A percentile compares a stretch with the other conserved stretches of the same genome.
These are phyloP conservation scores for Fusarium avenaceum DNA, from an alignment of 2,329 filamentous ascomycete species.

Conservation along the genomic window DNA sequence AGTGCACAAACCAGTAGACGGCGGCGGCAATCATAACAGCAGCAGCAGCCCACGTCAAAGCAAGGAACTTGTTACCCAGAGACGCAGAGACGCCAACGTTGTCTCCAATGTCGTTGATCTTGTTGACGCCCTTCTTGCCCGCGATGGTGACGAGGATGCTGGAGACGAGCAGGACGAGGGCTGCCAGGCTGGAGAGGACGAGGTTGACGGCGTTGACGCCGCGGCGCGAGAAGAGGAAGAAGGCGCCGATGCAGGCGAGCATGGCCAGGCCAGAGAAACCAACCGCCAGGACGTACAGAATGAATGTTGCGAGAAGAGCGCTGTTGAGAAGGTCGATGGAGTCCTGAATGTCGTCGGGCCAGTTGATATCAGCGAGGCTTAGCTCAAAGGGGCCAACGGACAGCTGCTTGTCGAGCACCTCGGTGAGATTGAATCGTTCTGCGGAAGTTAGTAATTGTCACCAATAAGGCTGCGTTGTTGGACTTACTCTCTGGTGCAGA, in stretches of 20 bases:
- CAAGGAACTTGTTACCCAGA: constrained; percentile 60
- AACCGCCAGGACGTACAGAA: constrained; percentile 63
- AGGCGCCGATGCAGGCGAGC: constrained; percentile 55
- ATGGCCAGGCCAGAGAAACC: constrained; percentile 60
- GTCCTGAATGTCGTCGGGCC: constrained; percentile 60
- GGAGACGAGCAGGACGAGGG: constrained; percentile 56
- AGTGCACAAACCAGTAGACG: constrained; percentile 58
- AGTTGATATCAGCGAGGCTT: constrained; percentile 61
- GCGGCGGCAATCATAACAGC: constrained; percentile 58
- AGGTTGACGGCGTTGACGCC: constrained; percentile 55
- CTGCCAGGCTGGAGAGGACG: constrained; percentile 54
- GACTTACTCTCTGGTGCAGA: constrained; percentile 57
- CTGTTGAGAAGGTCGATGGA: constrained; percentile 65
- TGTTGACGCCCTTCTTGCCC: constrained; percentile 56
- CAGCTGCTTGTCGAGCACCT: constrained; percentile 62
- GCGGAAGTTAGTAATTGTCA: constrained; percentile 5
- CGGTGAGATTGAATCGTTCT: constrained; percentile 63
- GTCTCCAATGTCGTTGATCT: constrained; percentile 60
- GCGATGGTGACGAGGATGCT: constrained; percentile 61
- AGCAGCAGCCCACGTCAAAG: constrained; percentile 63
- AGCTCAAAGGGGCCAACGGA: constrained; percentile 60
- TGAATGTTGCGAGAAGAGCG: constrained; percentile 62
- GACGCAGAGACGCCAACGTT: constrained; percentile 61
- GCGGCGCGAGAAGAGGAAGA: constrained; percentile 52
- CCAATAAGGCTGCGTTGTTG: background rate